Base-by-base conservation (phyloP, 352 stramenopile genomes). In the Plasmopara viticola region DNA sequence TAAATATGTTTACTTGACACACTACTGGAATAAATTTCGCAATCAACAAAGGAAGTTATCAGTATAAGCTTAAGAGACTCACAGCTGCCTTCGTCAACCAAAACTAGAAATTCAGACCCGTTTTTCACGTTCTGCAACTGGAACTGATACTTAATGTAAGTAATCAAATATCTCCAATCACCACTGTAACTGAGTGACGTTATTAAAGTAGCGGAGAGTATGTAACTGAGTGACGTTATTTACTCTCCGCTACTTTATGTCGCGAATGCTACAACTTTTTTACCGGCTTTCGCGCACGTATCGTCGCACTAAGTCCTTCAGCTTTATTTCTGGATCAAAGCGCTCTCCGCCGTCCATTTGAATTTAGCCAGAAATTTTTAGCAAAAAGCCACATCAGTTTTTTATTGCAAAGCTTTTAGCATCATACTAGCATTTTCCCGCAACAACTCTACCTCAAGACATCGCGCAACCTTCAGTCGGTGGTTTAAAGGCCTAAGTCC, bases 361-460 rank as follows among this genome's bases (percentile, higher is more conserved):
- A 86, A 79, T 41, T 37, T 60, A 2, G 52, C 64, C 30, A 86
- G 51, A 33, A 77, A 14, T 15, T 64, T 53, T 34, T 81, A 86
- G 46, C 76, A 79, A 49, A 68, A 74, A 45, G 79, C 68, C 17
- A 86, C 75, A 37, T 83, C 72, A 0, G 76, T 63, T 28, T 64
- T 63, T 37, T 84, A 30, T 29, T 35, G 53, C 31, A 68, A 47
- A 15, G 56, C 62, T 53, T 78, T 78, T 31, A 86, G 70, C 28
- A 58, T 68, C 57, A 84, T 67, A 12, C 68, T 56, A 20, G 61
- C 62, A 14, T 72, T 80, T 28, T 84, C 75, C 9, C 66, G 62
- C 13, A 78, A 29, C 7, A 86, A 45, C 10, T 81, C 66, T 15
- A 69, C 39, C 18, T 74, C 60, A 14, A 86, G 61, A 14, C 56